Percentiles rank a stretch among this genome's conserved stretches.
Conservation (phyloP, 2,329 filamentous ascomycete genomes). For the Alternaria gansuensis region DNA sequence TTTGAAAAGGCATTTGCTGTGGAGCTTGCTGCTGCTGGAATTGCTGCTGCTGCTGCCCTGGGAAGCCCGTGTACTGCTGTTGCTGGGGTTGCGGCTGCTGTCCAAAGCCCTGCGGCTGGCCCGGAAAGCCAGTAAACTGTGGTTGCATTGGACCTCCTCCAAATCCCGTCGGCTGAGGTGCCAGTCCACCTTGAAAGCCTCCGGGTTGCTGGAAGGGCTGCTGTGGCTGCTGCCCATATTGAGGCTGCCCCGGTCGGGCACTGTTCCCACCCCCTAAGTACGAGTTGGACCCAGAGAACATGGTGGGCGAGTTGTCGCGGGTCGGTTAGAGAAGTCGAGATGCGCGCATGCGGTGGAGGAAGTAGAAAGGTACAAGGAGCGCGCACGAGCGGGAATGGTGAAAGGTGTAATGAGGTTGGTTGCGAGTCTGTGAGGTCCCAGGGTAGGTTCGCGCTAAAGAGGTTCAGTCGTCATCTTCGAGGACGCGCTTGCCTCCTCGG, state of each 20-base stretch:
- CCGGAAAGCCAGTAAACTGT: conserved; percentile 61
- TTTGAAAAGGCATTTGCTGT: conserved; percentile 53
- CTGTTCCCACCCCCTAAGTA: conserved; percentile 82
- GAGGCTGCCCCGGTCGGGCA: conserved; percentile 70
- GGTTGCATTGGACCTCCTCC: conserved; percentile 61
- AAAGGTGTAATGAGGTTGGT: conserved; percentile 37
- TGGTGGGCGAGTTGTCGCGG: conserved; percentile 56
- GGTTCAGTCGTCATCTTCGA: conserved; percentile 42
- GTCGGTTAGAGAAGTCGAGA: conserved; percentile 26
- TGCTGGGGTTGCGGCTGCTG: conserved; percentile 56
- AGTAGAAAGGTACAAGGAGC: conserved; percentile 24
- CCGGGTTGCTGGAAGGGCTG: conserved; percentile 65
- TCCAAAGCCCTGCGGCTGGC: conserved; percentile 57
- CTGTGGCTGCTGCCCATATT: conserved; percentile 58
- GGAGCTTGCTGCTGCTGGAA: conserved; percentile 65
- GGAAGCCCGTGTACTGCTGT: conserved; percentile 60
- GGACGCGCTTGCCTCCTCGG: conserved; percentile 19
- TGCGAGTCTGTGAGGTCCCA: conserved; percentile 29
- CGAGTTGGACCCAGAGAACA: conserved; percentile 91
- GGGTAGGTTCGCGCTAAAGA: conserved; percentile 41
- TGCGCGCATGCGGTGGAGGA: conserved; percentile 35
- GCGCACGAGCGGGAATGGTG: conserved; percentile 30
- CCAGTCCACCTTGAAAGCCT: conserved; percentile 57
- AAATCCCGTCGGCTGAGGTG: conserved; percentile 63
- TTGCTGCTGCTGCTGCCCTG: conserved; percentile 54